These are phyloP conservation scores for Pythium vanterpoolii DNA, from an alignment of 352 stramenopile species.

Conservation along the genomic window DNA sequence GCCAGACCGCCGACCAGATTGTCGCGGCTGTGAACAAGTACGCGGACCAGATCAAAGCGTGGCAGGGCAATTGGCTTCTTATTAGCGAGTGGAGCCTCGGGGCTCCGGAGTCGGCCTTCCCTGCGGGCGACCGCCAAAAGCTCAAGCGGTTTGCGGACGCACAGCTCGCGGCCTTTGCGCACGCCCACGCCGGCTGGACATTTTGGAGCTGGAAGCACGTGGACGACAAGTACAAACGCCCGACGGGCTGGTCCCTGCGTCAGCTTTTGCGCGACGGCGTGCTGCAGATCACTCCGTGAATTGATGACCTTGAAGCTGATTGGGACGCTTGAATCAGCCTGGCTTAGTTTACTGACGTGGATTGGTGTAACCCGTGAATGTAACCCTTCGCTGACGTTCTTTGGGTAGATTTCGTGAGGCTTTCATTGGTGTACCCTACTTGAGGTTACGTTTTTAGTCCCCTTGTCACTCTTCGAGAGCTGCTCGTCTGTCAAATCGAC, in stretches of 20 bases:
- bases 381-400: constrained; percentile 6
- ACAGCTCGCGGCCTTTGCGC: constrained; percentile 52
- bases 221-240: constrained; percentile 48
- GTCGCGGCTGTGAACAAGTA: constrained; percentile 54
- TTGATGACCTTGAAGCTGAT: neutral
- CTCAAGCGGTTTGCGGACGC: constrained; percentile 52
- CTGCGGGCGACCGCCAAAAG: constrained; percentile 35
- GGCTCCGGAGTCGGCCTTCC: constrained; percentile 54
- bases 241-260: constrained; percentile 74
- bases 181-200: constrained; percentile 75
- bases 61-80: constrained; percentile 70
- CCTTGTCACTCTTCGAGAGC: neutral
- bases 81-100: constrained; percentile 85
- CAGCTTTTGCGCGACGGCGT: constrained; percentile 76
- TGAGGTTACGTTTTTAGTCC: constrained; percentile 12
- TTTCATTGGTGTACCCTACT: neutral
- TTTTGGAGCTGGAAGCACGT: constrained; percentile 86
- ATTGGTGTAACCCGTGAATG: neutral
- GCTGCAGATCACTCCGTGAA: constrained; percentile 24
- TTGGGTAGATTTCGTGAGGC: no score
- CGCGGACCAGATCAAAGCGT: constrained; percentile 47
- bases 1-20: constrained; percentile 52
- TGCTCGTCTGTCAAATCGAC: constrained; percentile 10
- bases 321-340: constrained; percentile 6
- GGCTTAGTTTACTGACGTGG: constrained; percentile 7